Evolutionary conservation across 1,139 yeast species (phyloP), one percentile per base, ranked within the genome.

Genomic region (Candida neerlandica): DNA sequence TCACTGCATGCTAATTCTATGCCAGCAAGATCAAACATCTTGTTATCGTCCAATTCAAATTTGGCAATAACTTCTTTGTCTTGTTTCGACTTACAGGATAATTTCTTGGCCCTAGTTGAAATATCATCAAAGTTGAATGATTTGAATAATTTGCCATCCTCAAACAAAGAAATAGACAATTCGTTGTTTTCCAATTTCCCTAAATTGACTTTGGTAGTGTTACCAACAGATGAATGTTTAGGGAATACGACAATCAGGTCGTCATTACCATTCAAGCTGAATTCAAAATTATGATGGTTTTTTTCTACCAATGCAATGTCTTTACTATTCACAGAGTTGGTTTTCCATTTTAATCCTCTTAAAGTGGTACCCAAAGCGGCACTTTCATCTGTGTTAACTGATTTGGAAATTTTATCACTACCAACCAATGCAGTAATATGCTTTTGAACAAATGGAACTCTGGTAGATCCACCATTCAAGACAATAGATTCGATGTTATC

Each of bases 371-470:
- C 99, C 61, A 89, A 76, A 12, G 91, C 96, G 51, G 90, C 91
- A 52, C 97, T 85, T 69, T 94, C 99, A 69, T 94, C 99, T 0
- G 99, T 95, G 66, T 94, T 94, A 45, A 95, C 96, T 49, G 86
- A 89, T 65, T 86, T 91, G n/a, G 96, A 79, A 45, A 95, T 74
- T 49, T 76, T 72, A 2, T 80, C 84, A 29, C 82, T 84, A 1
- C 59, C 59, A 40, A 86, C 70, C 43, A 87, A 73, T 4, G 78
- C 66, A 5, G 70, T 61, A 52, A 86, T 67, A 48, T 77, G 80
- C 44, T 78, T 74, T 66, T 90, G 96, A 47, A 94, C 86, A 61
- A 88, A 80, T 15, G 99, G 99, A 27, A 91, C 89, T 65, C 99
- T 84, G 10, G 95, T 84, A 0, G 96, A 83, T 0, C 99, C 99